A percentile compares a stretch with the other conserved stretches of the same genome.
These are phyloP conservation scores for Whalleya microplaca DNA, from an alignment of 2,329 filamentous ascomycete species.

Conservation along the genomic window DNA sequence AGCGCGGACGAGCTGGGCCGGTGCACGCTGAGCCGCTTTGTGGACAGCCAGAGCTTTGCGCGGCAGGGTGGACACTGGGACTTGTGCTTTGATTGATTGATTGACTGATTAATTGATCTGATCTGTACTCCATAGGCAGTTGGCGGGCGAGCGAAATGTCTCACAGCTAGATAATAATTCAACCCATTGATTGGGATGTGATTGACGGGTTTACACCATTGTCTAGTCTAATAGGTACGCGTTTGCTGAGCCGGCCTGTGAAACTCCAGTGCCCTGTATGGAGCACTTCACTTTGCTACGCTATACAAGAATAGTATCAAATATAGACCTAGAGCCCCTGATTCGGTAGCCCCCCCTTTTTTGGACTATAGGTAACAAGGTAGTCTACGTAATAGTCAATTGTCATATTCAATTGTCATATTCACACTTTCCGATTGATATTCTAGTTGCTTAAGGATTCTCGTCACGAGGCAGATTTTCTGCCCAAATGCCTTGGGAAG, in stretches of 20 bases:
- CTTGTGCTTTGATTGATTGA: constrained; percentile 54
- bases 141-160: not conserved
- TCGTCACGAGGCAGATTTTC: constrained; percentile 22
- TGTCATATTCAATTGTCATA: no score
- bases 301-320: no score
- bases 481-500: constrained; percentile 23
- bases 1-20: constrained; percentile 70
- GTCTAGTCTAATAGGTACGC: not conserved
- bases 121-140: no score
- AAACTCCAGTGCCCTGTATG: not conserved
- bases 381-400: no score
- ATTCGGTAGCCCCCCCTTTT: no score
- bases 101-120: not conserved
- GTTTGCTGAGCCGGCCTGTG: not conserved
- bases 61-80: constrained; percentile 73
- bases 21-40: constrained; percentile 71
- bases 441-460: not conserved
- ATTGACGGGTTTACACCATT: not conserved
- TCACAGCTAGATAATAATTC: not conserved
- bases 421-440: not conserved
- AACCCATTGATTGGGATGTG: not conserved
- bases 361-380: no score
- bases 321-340: no score
- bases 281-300: no score
- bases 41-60: constrained; percentile 77